phyloP scores from a whole-genome alignment of 2,329 filamentous ascomycete genomes.

The Pyrenophora graminea region DNA sequence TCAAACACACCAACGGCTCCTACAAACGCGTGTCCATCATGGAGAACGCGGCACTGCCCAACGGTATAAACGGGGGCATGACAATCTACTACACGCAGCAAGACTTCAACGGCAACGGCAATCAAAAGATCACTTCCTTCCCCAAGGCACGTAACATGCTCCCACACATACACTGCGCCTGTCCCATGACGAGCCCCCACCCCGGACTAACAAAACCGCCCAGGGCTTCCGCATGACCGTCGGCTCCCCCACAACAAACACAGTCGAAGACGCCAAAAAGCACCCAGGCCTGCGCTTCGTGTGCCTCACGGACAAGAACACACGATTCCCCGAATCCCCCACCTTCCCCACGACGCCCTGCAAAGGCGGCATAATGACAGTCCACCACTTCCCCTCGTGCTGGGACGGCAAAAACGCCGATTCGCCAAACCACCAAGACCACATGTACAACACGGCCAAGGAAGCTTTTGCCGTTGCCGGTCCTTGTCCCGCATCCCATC shows the following conservation, averaged over 20 bases:
- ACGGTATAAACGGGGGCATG: slow-evolving; percentile 39
- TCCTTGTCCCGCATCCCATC: slow-evolving; percentile 34
- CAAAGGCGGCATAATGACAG: slow-evolving; percentile 13
- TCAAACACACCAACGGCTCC: slow-evolving; percentile 32
- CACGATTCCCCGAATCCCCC: slow-evolving; percentile 15
- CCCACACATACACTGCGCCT: too few species aligned
- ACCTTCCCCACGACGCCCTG: slow-evolving; percentile 11
- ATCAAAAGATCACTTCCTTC: slow-evolving; percentile 31
- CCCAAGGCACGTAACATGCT: slow-evolving; percentile 23
- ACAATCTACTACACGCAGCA: slow-evolving; percentile 40
- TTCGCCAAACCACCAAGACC: slow-evolving; percentile 60
- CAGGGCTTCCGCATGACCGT: slow-evolving; percentile 43
- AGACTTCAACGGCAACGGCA: slow-evolving; percentile 40
- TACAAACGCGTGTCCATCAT: slow-evolving; percentile 33
- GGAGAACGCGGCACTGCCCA: slow-evolving; percentile 18
- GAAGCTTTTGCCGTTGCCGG: slow-evolving; percentile 28
- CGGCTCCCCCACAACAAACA: slow-evolving; percentile 33
- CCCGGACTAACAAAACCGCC: not conserved
- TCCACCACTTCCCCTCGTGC: slow-evolving; percentile 33
- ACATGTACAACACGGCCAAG: slow-evolving; percentile 35
- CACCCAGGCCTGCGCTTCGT: slow-evolving; percentile 6
- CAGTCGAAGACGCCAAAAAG: slow-evolving; percentile 10
- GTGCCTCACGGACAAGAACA: slow-evolving; percentile 29
- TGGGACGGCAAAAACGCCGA: slow-evolving; percentile 58
- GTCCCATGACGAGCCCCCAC: too few species aligned